Percentiles rank a stretch among this genome's conserved stretches.
Conservation (phyloP, 768 basidiomycete species). For the Collybia sp. region DNA sequence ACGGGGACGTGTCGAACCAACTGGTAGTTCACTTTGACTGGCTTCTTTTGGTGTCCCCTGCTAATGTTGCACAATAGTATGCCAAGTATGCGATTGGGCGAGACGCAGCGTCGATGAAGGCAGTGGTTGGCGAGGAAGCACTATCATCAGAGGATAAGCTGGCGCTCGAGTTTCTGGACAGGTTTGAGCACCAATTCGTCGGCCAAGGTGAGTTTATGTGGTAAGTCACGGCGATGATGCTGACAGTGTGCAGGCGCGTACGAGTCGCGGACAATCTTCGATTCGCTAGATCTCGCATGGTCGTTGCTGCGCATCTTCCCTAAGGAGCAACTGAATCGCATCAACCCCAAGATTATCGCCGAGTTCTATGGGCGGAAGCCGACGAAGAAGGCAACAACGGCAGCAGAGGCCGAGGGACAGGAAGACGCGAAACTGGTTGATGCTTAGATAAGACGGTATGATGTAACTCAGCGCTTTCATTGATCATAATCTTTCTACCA, state of each 20-base stretch:
- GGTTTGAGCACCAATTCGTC: constrained; percentile 97
- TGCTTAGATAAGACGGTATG: constrained; percentile 41
- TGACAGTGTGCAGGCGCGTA: constrained; percentile 62
- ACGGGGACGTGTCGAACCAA: constrained; percentile 99
- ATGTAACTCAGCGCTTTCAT: no score
- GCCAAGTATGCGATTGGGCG: constrained; percentile 98
- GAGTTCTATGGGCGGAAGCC: constrained; percentile 91
- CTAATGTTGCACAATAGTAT: constrained; percentile 47
- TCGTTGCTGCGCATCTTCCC: constrained; percentile 96
- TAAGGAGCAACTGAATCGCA: constrained; percentile 96
- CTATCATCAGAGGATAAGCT: constrained; percentile 93
- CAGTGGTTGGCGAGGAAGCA: constrained; percentile 98
- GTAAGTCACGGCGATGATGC: constrained; percentile 3
- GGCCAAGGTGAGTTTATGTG: constrained; percentile 69
- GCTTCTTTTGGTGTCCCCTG: not conserved
- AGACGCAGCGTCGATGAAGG: constrained; percentile 98
- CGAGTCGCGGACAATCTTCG: constrained; percentile 94
- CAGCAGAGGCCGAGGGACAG: constrained; percentile 39
- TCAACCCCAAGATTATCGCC: constrained; percentile 92
- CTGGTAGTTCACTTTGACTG: constrained; percentile 44
- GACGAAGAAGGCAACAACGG: constrained; percentile 55
- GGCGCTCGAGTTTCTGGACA: constrained; percentile 94
- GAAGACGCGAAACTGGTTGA: constrained; percentile 58
- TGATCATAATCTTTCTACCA: no score
- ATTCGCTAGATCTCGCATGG: constrained; percentile 97